Evolutionary conservation across 2,329 filamentous ascomycete genomes (phyloP).

Genomic region (Triangularia verruculosa): DNA sequence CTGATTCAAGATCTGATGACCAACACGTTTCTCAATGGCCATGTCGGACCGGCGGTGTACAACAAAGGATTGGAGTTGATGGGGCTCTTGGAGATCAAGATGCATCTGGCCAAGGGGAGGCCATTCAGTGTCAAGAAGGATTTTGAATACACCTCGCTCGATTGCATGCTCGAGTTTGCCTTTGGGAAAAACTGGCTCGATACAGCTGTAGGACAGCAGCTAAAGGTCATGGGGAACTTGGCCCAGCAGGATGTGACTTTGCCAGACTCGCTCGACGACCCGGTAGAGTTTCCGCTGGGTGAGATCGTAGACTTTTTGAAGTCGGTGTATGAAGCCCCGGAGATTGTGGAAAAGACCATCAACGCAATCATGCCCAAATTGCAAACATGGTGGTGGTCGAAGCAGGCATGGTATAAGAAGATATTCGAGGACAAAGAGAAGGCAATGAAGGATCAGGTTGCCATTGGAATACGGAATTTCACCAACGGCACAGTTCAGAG

Average conservation of each 20-base stretch:
- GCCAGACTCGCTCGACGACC: background rate
- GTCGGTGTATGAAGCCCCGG: background rate
- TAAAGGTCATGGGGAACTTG: background rate
- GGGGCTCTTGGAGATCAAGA: slow-evolving; percentile 36
- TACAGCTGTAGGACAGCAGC: background rate
- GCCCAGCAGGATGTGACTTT: background rate
- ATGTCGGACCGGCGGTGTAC: slow-evolving; percentile 37
- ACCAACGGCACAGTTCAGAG: background rate
- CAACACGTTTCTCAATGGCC: slow-evolving; percentile 34
- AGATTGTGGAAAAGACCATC: slow-evolving; percentile 5
- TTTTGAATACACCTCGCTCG: slow-evolving; percentile 33
- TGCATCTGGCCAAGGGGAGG: slow-evolving; percentile 29
- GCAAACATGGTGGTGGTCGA: slow-evolving; percentile 5
- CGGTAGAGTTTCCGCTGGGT: background rate
- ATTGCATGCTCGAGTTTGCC: slow-evolving; percentile 32
- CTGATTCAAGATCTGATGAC: slow-evolving; percentile 40
- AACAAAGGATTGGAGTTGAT: slow-evolving; percentile 32
- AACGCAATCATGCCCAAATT: slow-evolving; percentile 3
- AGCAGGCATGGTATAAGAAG: slow-evolving; percentile 6
- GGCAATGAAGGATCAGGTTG: slow-evolving; percentile 1
- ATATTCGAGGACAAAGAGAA: slow-evolving; percentile 1
- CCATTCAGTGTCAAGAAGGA: slow-evolving; percentile 34
- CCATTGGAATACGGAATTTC: slow-evolving; percentile 1
- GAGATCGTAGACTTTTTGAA: slow-evolving; percentile 2
- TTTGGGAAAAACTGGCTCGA: slow-evolving; percentile 27